Evolutionary conservation across 805 yeast genomes (phyloP).

Genomic region (Candida anglica): DNA sequence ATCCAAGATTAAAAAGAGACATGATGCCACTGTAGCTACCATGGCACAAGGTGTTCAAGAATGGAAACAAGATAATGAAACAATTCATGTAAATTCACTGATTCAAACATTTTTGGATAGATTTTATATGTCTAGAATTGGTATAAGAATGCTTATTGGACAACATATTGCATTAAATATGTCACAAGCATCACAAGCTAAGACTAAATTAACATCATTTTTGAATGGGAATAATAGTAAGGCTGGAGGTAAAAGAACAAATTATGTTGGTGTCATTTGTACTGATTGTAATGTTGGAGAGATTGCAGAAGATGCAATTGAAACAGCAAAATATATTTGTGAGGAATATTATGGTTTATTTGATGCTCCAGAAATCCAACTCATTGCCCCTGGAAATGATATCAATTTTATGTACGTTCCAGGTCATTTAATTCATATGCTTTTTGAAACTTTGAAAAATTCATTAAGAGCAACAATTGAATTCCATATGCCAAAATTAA

Average conservation of each 20-base stretch:
- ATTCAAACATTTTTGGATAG: constrained; percentile 81
- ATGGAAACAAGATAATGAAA: constrained; percentile 61
- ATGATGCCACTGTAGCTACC: constrained; percentile 90
- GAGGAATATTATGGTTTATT: constrained; percentile 85
- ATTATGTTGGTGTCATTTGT: constrained; percentile 87
- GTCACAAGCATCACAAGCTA: constrained; percentile 49
- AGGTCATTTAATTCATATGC: constrained; percentile 87
- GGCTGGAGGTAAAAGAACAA: constrained; percentile 23
- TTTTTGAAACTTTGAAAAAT: constrained; percentile 84
- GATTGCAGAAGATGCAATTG: constrained; percentile 82
- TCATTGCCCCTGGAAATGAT: constrained; percentile 68
- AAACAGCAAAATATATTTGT: constrained; percentile 85
- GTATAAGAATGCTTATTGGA: constrained; percentile 91
- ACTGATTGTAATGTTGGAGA: constrained; percentile 80
- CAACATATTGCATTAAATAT: constrained; percentile 83
- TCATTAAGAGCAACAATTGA: constrained; percentile 88
- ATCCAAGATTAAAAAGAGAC: constrained; percentile 71
- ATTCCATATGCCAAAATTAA: constrained; percentile 54
- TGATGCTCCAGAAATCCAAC: constrained; percentile 80
- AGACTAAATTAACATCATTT: constrained; percentile 30
- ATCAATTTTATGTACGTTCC: constrained; percentile 88
- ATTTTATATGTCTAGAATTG: constrained; percentile 86
- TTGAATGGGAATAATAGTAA: constrained; percentile 24
- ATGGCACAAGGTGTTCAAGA: constrained; percentile 90
- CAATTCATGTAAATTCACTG: constrained; percentile 57